Evolutionary conservation across 148 eudicot species (phyloP).

Genomic region (Rhododendron mucronatum): DNA sequence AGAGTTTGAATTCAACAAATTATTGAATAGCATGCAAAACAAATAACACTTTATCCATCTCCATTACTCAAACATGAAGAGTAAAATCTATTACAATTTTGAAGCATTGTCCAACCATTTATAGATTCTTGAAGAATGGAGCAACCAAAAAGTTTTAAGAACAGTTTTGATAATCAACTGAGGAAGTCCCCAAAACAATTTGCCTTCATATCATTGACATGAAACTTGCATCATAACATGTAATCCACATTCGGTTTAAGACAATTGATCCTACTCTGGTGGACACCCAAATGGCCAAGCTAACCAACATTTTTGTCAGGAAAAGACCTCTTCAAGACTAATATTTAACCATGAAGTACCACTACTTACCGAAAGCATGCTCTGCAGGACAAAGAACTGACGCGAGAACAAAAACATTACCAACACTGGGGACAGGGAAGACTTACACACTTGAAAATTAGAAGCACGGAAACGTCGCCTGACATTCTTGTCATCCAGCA

Average conservation of each 20-base stretch:
- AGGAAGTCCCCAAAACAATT: background rate
- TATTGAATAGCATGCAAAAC: background rate
- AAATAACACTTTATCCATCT: background rate
- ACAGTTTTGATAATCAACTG: background rate
- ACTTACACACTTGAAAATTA: slow-evolving; percentile 99
- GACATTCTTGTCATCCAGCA: slow-evolving; percentile 98
- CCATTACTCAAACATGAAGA: background rate
- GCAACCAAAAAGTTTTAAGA: background rate
- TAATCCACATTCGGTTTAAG: background rate
- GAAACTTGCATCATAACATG: background rate
- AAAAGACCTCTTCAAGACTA: background rate
- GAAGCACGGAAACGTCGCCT: slow-evolving; percentile 99
- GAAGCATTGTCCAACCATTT: background rate
- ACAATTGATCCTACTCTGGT: background rate
- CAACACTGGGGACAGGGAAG: slow-evolving; percentile 24
- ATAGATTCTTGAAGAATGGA: background rate
- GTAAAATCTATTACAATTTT: background rate
- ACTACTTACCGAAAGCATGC: background rate
- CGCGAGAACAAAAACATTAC: background rate
- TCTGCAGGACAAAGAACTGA: slow-evolving; percentile 1
- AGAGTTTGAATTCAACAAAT: background rate
- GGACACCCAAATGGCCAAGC: background rate
- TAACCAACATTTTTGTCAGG: background rate
- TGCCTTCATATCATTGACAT: background rate
- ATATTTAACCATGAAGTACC: background rate